Evolutionary conservation across 2,329 filamentous ascomycete genomes (phyloP), one percentile per base, ranked within the genome.

Genomic region (Diaporthe citrichinensis): DNA sequence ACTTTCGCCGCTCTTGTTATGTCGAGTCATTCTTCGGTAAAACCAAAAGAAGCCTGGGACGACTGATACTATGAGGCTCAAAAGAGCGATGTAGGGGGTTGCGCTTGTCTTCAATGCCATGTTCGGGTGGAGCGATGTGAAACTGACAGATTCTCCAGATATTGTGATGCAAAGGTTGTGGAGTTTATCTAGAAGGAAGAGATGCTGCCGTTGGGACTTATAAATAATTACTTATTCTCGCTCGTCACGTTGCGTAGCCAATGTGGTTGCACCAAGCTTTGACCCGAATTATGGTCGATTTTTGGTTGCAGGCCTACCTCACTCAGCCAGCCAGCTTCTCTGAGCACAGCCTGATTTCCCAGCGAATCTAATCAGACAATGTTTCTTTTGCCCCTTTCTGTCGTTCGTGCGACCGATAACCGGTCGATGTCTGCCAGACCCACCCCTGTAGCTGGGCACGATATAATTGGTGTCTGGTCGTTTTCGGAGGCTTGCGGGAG

Each of bases 251-350:
- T 20, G 15, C 5, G 15, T 41, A 6, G 39, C 25, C 10, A 23
- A 23, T 9, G 28, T 17, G 17, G 15, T n/a, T 20, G 39, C 39
- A 28, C 8, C 39, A 5, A 59, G 57, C 57, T n/a, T 36, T n/a
- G 31, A 39, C 57, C 34, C 57, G 39, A 62, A 62, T 3, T 44
- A n/a, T 44, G 36, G 59, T 62, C 59, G 39, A 62, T 44, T 62
- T 31, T 34, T 44, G 14, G 28, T 31, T 39, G n/a, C 8, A 10
- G 15, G 59, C n/a, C 44, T 5, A 31, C 9, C 14, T 28, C 36
- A 28, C 7, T 10, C 14, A 4, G n/a, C 39, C 39, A 20, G 3
- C 4, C 3, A 62, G 39, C 36, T 28, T 44, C n/a, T 44, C n/a
- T 20, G 2, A 17, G n/a, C 36, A 28, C n/a, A 44, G 36, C 59